phyloP scores from a whole-genome alignment of 1,284 basidiomycete species.

The Sanghuangporus sanghuang region DNA sequence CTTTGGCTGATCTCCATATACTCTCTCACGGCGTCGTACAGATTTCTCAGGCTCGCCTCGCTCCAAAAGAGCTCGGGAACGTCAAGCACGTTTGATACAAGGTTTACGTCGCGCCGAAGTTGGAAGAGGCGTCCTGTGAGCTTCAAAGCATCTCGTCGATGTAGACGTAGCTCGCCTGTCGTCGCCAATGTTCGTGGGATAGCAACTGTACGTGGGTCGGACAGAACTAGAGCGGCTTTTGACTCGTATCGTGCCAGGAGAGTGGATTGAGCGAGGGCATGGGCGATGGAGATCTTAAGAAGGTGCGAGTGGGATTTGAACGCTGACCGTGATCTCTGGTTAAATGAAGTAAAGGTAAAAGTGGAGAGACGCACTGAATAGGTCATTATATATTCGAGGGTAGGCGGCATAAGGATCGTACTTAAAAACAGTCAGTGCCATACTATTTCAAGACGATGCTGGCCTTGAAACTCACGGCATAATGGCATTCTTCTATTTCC shows the following conservation, averaged over 20 bases:
- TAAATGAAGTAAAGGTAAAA: neutral
- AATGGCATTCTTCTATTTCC: constrained; percentile 91
- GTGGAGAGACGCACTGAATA: constrained; percentile 62
- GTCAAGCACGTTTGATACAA: constrained; percentile 92
- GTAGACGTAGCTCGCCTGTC: constrained; percentile 75
- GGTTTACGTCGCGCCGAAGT: constrained; percentile 84
- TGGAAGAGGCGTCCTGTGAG: constrained; percentile 89
- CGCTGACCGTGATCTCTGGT: constrained; percentile 38
- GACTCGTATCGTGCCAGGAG: constrained; percentile 88
- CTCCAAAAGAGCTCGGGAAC: constrained; percentile 95
- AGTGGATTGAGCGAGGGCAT: constrained; percentile 93
- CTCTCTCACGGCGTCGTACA: constrained; percentile 92
- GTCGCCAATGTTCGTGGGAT: constrained; percentile 84
- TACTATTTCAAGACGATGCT: neutral
- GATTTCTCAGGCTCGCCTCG: constrained; percentile 82
- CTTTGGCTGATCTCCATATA: constrained; percentile 91
- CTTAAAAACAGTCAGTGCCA: constrained; percentile 34
- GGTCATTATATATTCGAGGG: constrained; percentile 87
- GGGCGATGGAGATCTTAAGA: constrained; percentile 86
- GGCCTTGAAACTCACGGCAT: constrained; percentile 45
- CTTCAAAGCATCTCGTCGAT: constrained; percentile 78
- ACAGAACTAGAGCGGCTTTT: constrained; percentile 73
- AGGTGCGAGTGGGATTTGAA: constrained; percentile 87
- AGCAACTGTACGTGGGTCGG: constrained; percentile 68
- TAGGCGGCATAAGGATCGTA: constrained; percentile 84